Evolutionary conservation across 2,329 filamentous ascomycete genomes (phyloP), one percentile per base, ranked within the genome.

Genomic region (Didymella glomerata): DNA sequence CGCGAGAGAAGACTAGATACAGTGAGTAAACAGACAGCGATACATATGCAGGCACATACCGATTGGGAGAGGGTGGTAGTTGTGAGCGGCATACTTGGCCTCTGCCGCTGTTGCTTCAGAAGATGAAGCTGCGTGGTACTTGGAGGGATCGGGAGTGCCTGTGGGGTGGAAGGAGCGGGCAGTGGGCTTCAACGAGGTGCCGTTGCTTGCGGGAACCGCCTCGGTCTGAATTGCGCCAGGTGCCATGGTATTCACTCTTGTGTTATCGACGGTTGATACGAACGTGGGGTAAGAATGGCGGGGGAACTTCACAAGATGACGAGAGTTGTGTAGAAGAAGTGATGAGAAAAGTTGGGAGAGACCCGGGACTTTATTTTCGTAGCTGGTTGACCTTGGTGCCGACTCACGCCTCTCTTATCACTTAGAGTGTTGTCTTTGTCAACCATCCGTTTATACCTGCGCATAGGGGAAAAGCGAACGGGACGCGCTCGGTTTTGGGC

Each of bases 31-130:
- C 10, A 44, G 14, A 25, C n/a, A 32, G 13, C 13, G 30, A 32
- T 2, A 4, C 30, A 16, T 32, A 4, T 32, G 8, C 7, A 40
- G 20, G 4, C n/a, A 50, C 71, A 44, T 70, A 76, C 75, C 95
- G 60, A 99, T 89, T 40, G 95, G 95, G 2, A 99, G 86, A 16
- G 95, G 95, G 80, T 98, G 93, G 84, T 99, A 99, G 84, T 99
- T 99, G 86, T 99, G 95, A 48, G 95, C 95, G 48, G 95, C 95
- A 78, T 87, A 94, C 76, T 91, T 83, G 73, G 91, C 84, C 82
- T 99, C 95, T 52, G 88, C 82, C 52, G 88, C 81, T 77, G 97
- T 96, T 70, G 95, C 94, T 69, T 85, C 83, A 57, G 88, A 82
- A 42, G 93, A 93, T 25, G 94, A 93, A 20, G 90, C 77, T 54